Conservation (phyloP, 495 filamentous ascomycete species). For the Glonium stellatum region DNA sequence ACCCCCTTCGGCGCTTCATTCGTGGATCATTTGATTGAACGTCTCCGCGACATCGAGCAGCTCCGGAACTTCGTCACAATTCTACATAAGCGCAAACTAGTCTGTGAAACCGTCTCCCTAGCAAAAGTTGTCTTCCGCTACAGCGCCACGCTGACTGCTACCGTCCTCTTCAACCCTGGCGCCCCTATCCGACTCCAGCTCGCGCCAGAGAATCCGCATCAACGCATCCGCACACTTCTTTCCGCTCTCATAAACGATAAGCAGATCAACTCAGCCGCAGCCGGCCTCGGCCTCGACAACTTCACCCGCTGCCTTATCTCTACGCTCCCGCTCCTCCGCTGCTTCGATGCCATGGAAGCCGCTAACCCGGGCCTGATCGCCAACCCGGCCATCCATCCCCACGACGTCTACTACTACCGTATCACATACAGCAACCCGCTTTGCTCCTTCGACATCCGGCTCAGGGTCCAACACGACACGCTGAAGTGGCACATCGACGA, state of each 20-base stretch:
- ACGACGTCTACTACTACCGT: conserved; percentile 23
- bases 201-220: conserved; percentile 64
- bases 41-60: conserved; percentile 55
- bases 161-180: conserved; percentile 35
- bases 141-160: conserved; percentile 22
- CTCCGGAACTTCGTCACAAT: conserved; percentile 59
- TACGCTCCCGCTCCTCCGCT: conserved; percentile 62
- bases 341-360: conserved; percentile 53
- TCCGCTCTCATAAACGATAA: conserved; percentile 53
- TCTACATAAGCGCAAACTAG: conserved; percentile 48
- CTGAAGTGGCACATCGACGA: conserved; percentile 30
- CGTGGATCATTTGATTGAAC: conserved; percentile 46
- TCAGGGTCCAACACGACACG: conserved; percentile 20
- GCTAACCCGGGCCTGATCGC: background rate
- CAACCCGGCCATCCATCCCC: conserved; percentile 20
- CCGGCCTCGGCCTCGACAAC: conserved; percentile 16
- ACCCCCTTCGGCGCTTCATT: conserved; percentile 51
- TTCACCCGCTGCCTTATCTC: conserved; percentile 49
- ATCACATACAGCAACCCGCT: conserved; percentile 30
- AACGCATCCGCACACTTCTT: conserved; percentile 60
- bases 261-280: conserved; percentile 4
- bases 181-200: conserved; percentile 43
- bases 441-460: conserved; percentile 23
- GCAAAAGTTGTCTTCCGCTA: conserved; percentile 59
- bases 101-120: conserved; percentile 52